Conservation (phyloP, 1,284 basidiomycete genomes). For the Fomes fomentarius region DNA sequence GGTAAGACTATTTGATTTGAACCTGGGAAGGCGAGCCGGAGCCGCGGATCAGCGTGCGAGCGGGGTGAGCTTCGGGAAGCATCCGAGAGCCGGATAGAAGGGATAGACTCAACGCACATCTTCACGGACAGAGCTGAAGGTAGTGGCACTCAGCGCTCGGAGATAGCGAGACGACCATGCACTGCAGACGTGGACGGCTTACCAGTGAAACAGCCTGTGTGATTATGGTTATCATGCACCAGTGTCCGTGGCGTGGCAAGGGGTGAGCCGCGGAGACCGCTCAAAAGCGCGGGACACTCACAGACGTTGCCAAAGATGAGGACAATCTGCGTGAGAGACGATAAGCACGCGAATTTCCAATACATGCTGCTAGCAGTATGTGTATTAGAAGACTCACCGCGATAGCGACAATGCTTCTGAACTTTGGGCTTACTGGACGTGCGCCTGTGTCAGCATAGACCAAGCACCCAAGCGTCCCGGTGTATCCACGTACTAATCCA, state of each 20-base stretch:
- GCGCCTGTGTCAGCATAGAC: background rate
- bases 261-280: no score
- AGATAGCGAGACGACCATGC: background rate
- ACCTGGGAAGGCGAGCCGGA: background rate
- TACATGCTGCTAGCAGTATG: no score
- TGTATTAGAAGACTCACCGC: background rate
- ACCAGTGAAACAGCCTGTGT: constrained; percentile 4
- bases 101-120: background rate
- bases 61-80: no score
- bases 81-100: background rate
- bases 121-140: constrained; percentile 1
- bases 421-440: constrained; percentile 2
- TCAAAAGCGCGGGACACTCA: background rate
- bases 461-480: background rate
- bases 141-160: background rate
- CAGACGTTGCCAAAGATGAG: constrained; percentile 7
- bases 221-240: no score
- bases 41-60: no score
- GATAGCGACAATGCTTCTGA: background rate
- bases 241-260: no score
- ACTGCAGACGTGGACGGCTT: background rate
- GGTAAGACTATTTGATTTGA: background rate
- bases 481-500: constrained; percentile 2
- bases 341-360: no score
- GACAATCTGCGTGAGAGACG: background rate